Evolutionary conservation across 345 rosid species (phyloP).

Genomic region (Aegle marmelos): DNA sequence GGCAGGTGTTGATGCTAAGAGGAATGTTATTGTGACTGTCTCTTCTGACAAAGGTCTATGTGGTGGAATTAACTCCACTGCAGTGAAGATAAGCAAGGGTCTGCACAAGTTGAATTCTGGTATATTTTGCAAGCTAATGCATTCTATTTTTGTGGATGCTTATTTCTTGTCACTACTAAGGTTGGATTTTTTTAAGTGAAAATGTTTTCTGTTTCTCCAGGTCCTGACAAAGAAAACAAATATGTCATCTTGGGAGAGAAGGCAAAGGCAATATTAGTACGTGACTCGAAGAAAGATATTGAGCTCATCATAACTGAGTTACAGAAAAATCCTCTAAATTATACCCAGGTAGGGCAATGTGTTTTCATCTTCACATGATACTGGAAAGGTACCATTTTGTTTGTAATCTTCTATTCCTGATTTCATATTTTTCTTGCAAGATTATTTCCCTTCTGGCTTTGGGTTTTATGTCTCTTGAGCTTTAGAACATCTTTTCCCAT

Average conservation of each 20-base stretch:
- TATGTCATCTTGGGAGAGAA: slow-evolving; percentile 91
- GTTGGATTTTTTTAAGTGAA: slow-evolving; percentile 5
- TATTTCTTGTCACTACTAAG: background rate
- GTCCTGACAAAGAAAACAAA: slow-evolving; percentile 81
- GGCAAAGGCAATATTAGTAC: slow-evolving; percentile 76
- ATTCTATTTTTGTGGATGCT: background rate
- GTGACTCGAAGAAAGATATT: slow-evolving; percentile 82
- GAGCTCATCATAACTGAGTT: slow-evolving; percentile 62
- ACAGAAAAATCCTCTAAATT: slow-evolving; percentile 87
- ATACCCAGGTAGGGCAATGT: slow-evolving; percentile 64
- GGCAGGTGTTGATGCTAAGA: slow-evolving; percentile 87
- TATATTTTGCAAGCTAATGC: slow-evolving; percentile 24
- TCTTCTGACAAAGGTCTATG: slow-evolving; percentile 99
- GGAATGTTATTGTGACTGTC: slow-evolving; percentile 83
- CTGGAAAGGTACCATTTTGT: background rate
- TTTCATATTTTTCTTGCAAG: no score
- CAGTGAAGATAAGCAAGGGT: slow-evolving; percentile 81
- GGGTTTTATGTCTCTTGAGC: background rate
- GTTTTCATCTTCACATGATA: background rate
- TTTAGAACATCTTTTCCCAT: background rate
- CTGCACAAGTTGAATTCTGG: slow-evolving; percentile 67
- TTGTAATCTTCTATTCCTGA: no score
- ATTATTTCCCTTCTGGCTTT: background rate
- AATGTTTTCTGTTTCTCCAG: slow-evolving; percentile 32
- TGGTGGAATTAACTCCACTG: slow-evolving; percentile 96